Evolutionary conservation across 129 eudicot genomes (phyloP).

Genomic region (Erigeron canadensis): DNA sequence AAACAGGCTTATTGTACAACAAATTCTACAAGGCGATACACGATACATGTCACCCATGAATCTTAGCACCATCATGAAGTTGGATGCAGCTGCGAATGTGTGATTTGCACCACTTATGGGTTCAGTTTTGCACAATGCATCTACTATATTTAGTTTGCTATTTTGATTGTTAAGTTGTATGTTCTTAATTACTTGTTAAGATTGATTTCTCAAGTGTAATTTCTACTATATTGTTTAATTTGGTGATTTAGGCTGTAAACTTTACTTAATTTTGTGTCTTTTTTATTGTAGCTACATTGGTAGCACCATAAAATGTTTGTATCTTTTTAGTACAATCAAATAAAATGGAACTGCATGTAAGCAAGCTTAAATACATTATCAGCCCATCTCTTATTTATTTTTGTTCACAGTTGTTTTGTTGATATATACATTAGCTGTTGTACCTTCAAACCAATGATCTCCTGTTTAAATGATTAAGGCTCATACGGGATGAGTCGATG

Average conservation of each 20-base stretch:
- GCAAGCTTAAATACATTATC: background rate
- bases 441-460: no score
- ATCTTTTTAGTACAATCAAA: slow-evolving; percentile 17
- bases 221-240: slow-evolving; percentile 10
- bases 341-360: slow-evolving; percentile 15
- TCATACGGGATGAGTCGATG: no score
- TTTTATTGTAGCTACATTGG: slow-evolving; percentile 18
- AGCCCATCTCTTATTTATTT: background rate
- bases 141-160: background rate
- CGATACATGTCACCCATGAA: slow-evolving; percentile 80
- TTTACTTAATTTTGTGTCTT: slow-evolving; percentile 13
- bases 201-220: slow-evolving; percentile 12
- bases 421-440: no score
- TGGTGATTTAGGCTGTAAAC: slow-evolving; percentile 19
- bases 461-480: no score
- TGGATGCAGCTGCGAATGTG: slow-evolving; percentile 46
- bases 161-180: slow-evolving; percentile 19
- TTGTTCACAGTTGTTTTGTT: background rate
- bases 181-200: background rate
- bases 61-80: slow-evolving; percentile 61
- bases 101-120: slow-evolving; percentile 19
- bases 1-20: slow-evolving; percentile 43
- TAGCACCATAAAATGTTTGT: slow-evolving; percentile 31
- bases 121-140: slow-evolving; percentile 6
- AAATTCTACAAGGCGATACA: slow-evolving; percentile 46